These are phyloP conservation scores for Colletotrichum acutatum DNA, from an alignment of 2,329 filamentous ascomycete species.

Conservation along the genomic window DNA sequence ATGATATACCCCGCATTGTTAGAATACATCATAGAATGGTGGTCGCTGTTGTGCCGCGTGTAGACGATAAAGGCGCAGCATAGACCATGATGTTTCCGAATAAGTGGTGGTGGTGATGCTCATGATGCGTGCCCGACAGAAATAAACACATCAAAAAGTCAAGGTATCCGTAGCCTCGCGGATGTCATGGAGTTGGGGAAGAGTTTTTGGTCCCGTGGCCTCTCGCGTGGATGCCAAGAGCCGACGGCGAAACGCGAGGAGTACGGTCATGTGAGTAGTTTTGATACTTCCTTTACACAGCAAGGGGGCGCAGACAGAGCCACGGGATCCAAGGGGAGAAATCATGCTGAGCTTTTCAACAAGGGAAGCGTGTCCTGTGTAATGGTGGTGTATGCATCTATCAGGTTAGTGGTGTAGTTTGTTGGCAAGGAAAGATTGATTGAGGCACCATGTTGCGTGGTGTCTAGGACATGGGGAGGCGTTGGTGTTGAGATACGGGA, in stretches of 20 bases:
- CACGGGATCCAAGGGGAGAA: background rate
- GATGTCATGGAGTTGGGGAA: slow-evolving; percentile 8
- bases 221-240: slow-evolving; percentile 5
- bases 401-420: background rate
- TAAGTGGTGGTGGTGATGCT: background rate
- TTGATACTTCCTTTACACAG: slow-evolving; percentile 4
- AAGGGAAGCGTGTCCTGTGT: background rate
- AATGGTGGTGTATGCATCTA: background rate
- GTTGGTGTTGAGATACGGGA: too few relatives aligned
- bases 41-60: background rate
- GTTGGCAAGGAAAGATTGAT: background rate
- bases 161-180: slow-evolving; percentile 24
- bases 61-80: background rate
- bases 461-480: background rate
- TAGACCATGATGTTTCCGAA: background rate
- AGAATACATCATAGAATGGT: background rate
- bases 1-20: slow-evolving; percentile 8
- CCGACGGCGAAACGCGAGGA: slow-evolving; percentile 23
- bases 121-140: too few relatives aligned
- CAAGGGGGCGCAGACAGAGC: background rate
- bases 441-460: background rate
- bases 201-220: background rate
- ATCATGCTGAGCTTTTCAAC: background rate
- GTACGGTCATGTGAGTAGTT: slow-evolving; percentile 23
- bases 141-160: background rate